phyloP scores from a whole-genome alignment of 148 eudicot species.

The Rhododendron mucronatum region DNA sequence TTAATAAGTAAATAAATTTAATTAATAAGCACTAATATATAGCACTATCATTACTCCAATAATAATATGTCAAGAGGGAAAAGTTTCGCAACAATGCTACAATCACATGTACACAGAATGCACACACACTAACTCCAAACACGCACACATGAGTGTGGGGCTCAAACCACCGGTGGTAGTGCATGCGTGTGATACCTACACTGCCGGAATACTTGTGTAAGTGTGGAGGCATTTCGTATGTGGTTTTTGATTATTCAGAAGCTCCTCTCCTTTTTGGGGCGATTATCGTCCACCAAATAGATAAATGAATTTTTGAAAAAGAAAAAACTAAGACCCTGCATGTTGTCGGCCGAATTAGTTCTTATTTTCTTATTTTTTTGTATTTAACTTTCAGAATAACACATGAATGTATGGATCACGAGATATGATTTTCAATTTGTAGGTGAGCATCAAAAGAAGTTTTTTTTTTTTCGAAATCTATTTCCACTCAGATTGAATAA shows the following conservation, averaged over 20 bases:
- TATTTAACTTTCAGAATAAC: not conserved
- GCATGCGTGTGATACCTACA: not conserved
- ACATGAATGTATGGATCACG: not conserved
- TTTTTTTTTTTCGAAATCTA: not conserved
- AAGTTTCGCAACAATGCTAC: not conserved
- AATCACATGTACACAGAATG: not conserved
- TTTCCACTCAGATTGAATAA: not conserved
- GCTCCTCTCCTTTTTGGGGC: constrained; percentile 47
- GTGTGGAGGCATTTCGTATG: not conserved
- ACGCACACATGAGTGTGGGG: not conserved
- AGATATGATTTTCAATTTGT: not conserved
- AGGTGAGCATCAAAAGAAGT: not conserved
- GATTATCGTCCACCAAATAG: constrained; percentile 45
- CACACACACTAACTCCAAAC: not conserved
- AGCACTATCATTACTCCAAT: not conserved
- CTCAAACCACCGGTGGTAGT: not conserved
- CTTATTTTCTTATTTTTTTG: not conserved
- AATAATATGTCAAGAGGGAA: not conserved
- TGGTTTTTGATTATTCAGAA: not conserved
- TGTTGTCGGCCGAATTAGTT: not conserved
- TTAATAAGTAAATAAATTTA: not conserved
- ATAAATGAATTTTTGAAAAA: constrained; percentile 1
- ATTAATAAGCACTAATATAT: not conserved
- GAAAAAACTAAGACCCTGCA: not conserved
- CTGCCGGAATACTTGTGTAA: not conserved